These are phyloP conservation scores for Graphiopsis chlorocephala DNA, from an alignment of 2,329 filamentous ascomycete genomes.

Conservation along the genomic window DNA sequence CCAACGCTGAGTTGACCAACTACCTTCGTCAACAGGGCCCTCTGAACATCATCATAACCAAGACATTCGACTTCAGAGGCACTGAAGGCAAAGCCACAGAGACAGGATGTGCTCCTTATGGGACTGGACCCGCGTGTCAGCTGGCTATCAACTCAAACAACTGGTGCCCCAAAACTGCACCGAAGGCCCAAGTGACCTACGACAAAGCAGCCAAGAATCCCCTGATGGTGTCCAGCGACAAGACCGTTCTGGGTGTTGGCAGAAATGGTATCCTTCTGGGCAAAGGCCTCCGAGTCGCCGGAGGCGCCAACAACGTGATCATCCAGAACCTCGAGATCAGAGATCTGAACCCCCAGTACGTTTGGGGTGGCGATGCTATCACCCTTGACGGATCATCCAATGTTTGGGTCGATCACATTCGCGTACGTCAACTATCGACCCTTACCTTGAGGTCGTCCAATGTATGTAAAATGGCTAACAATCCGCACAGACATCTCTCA, in stretches of 20 bases:
- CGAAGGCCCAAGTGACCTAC: constrained; percentile 40
- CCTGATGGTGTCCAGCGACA: constrained; percentile 41
- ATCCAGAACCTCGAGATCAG: constrained; percentile 39
- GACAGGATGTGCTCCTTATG: constrained; percentile 56
- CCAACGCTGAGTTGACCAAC: constrained; percentile 54
- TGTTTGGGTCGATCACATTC: constrained; percentile 39
- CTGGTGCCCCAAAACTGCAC: constrained; percentile 52
- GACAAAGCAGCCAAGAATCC: constrained; percentile 54
- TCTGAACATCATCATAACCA: constrained; percentile 58
- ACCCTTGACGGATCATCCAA: constrained; percentile 35
- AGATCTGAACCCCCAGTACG: constrained; percentile 38
- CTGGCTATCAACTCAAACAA: constrained; percentile 57
- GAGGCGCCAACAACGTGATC: constrained; percentile 54
- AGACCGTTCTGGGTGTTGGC: constrained; percentile 42
- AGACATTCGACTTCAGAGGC: constrained; percentile 52
- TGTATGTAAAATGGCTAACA: neutral
- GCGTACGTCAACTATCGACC: constrained; percentile 25
- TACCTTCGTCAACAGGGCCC: constrained; percentile 56
- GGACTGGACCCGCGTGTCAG: constrained; percentile 56
- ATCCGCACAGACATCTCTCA: constrained; percentile 46
- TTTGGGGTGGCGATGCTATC: constrained; percentile 41
- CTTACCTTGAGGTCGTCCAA: neutral
- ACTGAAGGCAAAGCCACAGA: constrained; percentile 48
- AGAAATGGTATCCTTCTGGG: constrained; percentile 42
- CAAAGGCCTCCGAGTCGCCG: constrained; percentile 40